Evolutionary conservation across 331 rosid species (phyloP).

Genomic region (Ulmus americana): DNA sequence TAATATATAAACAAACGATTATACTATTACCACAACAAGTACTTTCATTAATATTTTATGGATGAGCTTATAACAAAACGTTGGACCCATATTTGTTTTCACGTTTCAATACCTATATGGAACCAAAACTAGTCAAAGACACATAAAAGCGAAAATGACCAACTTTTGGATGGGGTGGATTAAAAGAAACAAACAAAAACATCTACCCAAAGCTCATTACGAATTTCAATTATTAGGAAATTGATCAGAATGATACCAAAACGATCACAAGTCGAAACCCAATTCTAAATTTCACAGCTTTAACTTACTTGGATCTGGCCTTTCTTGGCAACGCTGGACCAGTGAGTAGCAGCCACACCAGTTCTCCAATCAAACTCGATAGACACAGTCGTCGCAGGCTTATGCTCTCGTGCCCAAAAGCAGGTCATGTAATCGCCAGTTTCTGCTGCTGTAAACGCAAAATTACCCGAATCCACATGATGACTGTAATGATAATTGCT

Average conservation of each 20-base stretch:
- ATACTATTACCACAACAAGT: background rate
- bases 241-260: background rate
- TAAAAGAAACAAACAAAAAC: background rate
- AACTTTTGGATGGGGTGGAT: background rate
- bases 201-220: background rate
- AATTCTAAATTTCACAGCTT: background rate
- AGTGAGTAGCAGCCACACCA: constrained; percentile 79
- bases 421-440: constrained; percentile 67
- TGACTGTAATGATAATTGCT: constrained; percentile 53
- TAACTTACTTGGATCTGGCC: constrained; percentile 78
- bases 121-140: background rate
- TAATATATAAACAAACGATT: background rate
- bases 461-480: constrained; percentile 62
- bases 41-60: background rate
- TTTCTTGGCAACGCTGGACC: constrained; percentile 93
- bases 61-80: background rate
- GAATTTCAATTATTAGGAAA: background rate
- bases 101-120: background rate
- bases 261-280: background rate
- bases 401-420: constrained; percentile 56
- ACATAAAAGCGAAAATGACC: background rate
- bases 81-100: background rate
- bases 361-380: constrained; percentile 83
- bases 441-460: constrained; percentile 74
- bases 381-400: constrained; percentile 30